Percentiles rank a stretch among this genome's conserved stretches.
phyloP scores from a whole-genome alignment of 2,329 filamentous ascomycete genomes.

The Diaporthe helianthi region DNA sequence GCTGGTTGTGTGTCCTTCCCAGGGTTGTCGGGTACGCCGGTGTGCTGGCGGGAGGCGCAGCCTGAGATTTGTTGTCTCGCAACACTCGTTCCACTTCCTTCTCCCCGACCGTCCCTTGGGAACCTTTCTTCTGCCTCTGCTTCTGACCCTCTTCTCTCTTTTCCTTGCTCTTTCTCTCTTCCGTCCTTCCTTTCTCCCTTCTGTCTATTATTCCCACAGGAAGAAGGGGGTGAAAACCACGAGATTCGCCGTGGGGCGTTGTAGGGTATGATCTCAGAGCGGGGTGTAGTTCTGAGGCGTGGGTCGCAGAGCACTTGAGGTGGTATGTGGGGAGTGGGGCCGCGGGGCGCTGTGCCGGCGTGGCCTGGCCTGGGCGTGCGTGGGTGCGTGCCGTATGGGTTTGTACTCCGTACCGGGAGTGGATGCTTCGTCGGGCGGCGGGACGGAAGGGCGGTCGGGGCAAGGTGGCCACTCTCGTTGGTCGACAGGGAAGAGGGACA shows the following conservation, averaged over 20 bases:
- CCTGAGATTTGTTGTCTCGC: neutral
- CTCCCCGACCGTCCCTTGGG: neutral
- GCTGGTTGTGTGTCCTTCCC: constrained; percentile 14
- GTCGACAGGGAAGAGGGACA: neutral
- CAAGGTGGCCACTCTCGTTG: too few relatives aligned
- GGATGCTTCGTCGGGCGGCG: neutral
- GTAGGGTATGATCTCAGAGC: constrained; percentile 33
- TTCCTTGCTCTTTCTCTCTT: neutral
- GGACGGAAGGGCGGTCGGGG: too few relatives aligned
- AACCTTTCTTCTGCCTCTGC: neutral
- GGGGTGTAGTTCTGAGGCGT: constrained; percentile 27
- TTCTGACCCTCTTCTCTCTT: neutral
- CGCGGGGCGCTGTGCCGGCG: constrained; percentile 17
- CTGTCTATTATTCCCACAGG: neutral
- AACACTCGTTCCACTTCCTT: neutral
- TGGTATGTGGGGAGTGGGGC: constrained; percentile 17
- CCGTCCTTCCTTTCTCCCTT: too few relatives aligned
- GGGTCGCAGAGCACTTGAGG: neutral
- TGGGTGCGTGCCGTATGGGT: neutral
- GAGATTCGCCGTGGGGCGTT: constrained; percentile 22
- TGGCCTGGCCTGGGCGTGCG: neutral
- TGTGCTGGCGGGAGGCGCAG: constrained; percentile 3
- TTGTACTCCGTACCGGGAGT: neutral
- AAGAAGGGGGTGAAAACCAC: neutral
- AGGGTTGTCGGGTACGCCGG: constrained; percentile 14